phyloP scores from a whole-genome alignment of 108 stramenopile genomes.

The Phaeodactylum tricornutum region DNA sequence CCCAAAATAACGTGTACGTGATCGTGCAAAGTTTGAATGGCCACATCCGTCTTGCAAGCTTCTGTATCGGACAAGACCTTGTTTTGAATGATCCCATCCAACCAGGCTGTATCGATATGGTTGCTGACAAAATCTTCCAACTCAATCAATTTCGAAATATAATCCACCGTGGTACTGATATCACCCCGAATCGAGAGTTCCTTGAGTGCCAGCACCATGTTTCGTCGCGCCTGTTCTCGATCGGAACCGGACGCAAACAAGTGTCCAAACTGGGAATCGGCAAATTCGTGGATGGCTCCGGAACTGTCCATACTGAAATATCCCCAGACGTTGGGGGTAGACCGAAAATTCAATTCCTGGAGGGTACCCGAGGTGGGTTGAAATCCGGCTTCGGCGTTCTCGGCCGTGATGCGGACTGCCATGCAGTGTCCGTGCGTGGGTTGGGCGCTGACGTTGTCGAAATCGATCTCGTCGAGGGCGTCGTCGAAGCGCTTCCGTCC shows the following conservation, averaged over 20 bases:
- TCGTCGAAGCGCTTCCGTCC: slow-evolving; percentile 80
- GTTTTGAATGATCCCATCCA: slow-evolving; percentile 88
- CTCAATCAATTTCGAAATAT: slow-evolving; percentile 93
- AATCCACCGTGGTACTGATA: slow-evolving; percentile 98
- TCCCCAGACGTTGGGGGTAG: slow-evolving; percentile 98
- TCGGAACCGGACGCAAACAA: slow-evolving; percentile 92
- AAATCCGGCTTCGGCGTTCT: slow-evolving; percentile 98
- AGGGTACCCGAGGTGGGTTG: slow-evolving; percentile 95
- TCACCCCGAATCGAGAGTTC: slow-evolving; percentile 97
- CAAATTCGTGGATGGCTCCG: slow-evolving; percentile 98
- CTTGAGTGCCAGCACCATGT: slow-evolving; percentile 96
- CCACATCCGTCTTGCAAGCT: slow-evolving; percentile 4
- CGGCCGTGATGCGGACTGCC: slow-evolving; percentile 98
- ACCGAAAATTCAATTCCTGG: slow-evolving; percentile 96
- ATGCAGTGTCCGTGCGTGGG: slow-evolving; percentile 87
- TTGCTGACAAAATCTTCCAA: slow-evolving; percentile 91
- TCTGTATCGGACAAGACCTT: slow-evolving; percentile 31
- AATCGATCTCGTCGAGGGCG: slow-evolving; percentile 52
- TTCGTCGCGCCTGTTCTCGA: slow-evolving; percentile 91
- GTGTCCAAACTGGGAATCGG: slow-evolving; percentile 99
- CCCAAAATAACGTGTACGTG: slow-evolving; percentile 69
- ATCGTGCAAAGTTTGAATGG: slow-evolving; percentile 19
- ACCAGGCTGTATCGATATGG: slow-evolving; percentile 96
- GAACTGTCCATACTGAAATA: slow-evolving; percentile 98
- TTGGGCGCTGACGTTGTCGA: slow-evolving; percentile 41